These are phyloP conservation scores for Cryptosporidium tyzzeri DNA, from an alignment of 169 alveolate genomes.

Conservation along the genomic window DNA sequence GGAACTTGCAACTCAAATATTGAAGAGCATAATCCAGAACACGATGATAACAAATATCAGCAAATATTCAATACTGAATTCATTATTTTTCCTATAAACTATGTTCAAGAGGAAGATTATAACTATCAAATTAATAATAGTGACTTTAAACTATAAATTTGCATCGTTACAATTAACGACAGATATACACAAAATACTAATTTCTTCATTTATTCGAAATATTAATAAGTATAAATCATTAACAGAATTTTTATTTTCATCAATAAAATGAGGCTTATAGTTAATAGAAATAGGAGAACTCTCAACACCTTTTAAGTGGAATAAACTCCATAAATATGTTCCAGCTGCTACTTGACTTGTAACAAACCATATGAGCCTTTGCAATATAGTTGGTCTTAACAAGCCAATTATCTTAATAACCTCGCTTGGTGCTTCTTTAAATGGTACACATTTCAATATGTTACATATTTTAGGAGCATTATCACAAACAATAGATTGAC, in stretches of 20 bases:
- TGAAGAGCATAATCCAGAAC: neutral
- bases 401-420: constrained; percentile 31
- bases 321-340: constrained; percentile 35
- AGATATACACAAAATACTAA: constrained; percentile 7
- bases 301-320: constrained; percentile 40
- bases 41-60: neutral
- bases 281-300: constrained; percentile 26
- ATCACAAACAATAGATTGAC: neutral
- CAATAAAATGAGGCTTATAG: constrained; percentile 46
- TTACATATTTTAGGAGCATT: neutral
- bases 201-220: constrained; percentile 23
- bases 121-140: neutral
- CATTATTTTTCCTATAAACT: constrained; percentile 34
- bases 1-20: neutral
- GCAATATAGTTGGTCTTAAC: constrained; percentile 10
- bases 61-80: constrained; percentile 49
- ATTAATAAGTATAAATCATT: constrained; percentile 30
- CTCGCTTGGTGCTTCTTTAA: constrained; percentile 24
- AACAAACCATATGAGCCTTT: constrained; percentile 39
- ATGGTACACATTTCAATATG: neutral
- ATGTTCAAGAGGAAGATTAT: neutral
- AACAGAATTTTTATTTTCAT: constrained; percentile 24
- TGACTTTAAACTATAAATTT: constrained; percentile 17
- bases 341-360: constrained; percentile 44
- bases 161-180: constrained; percentile 56